A percentile compares a stretch with the other conserved stretches of the same genome.
Evolutionary conservation across 106 monocot species (phyloP).

Genomic region (Gastrodia elata): DNA sequence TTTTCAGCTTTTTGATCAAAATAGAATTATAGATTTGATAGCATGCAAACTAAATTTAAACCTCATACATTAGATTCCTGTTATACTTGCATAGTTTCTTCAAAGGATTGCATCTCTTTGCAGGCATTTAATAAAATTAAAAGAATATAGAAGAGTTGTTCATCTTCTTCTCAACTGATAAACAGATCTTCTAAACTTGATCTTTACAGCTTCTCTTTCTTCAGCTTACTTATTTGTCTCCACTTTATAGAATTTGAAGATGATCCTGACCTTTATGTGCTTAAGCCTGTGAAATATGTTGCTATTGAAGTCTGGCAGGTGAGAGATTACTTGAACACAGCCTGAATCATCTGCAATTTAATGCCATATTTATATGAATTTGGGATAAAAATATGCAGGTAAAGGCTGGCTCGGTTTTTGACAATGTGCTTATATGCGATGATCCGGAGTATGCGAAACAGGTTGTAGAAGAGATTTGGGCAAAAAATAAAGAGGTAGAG

Average conservation of each 20-base stretch:
- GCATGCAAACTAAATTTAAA: too few species aligned
- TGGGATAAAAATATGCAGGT: constrained; percentile 40
- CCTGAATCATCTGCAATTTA: not conserved
- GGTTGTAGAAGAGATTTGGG: constrained; percentile 51
- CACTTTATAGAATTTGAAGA: constrained; percentile 86
- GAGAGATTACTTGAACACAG: not conserved
- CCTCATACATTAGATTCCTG: not conserved
- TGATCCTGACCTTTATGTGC: constrained; percentile 89
- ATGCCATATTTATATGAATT: not conserved
- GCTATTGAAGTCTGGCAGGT: constrained; percentile 99
- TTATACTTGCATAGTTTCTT: not conserved
- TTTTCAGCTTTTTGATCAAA: too few species aligned
- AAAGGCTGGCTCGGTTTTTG: constrained; percentile 92
- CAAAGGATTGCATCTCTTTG: not conserved
- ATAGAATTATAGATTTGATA: too few species aligned
- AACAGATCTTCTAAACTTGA: too few species aligned
- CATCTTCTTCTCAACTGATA: too few species aligned
- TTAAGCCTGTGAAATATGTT: constrained; percentile 88
- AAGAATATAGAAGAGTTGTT: not conserved
- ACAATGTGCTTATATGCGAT: constrained; percentile 77
- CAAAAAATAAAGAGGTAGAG: constrained; percentile 56
- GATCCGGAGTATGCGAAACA: constrained; percentile 67
- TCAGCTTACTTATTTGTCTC: not conserved
- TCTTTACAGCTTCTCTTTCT: not conserved
- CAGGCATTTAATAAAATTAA: too few species aligned